Percentiles rank a stretch among this genome's conserved stretches.
phyloP scores from a whole-genome alignment of 371 early-diverging fungal species.

The Rhizomucor pusillus region DNA sequence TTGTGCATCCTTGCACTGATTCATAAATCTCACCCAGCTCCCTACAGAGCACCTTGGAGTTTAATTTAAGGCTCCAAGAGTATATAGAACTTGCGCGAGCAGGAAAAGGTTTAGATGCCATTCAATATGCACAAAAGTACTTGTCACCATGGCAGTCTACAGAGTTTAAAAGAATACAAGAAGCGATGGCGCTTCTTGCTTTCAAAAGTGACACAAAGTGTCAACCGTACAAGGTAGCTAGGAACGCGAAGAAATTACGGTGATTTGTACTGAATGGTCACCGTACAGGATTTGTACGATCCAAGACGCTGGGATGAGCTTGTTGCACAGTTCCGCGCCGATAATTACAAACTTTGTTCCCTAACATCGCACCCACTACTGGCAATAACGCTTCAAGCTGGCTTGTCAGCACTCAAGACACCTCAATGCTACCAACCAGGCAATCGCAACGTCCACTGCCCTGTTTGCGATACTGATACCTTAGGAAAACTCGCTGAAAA shows the following conservation, averaged over 20 bases:
- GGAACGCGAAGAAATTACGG: conserved; percentile 1
- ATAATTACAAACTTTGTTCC: conserved; percentile 81
- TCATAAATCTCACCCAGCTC: not conserved
- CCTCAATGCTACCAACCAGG: conserved; percentile 71
- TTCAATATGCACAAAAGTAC: conserved; percentile 82
- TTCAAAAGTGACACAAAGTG: conserved; percentile 74
- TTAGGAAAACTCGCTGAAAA: conserved; percentile 79
- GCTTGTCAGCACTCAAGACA: conserved; percentile 91
- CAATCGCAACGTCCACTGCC: conserved; percentile 88
- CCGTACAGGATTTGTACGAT: conserved; percentile 69
- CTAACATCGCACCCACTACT: conserved; percentile 83
- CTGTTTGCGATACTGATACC: conserved; percentile 85
- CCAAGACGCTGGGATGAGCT: conserved; percentile 77
- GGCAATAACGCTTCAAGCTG: conserved; percentile 87
- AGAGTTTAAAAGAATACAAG: conserved; percentile 72
- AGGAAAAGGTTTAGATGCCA: conserved; percentile 67
- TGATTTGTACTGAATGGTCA: not conserved
- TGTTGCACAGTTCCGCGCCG: conserved; percentile 74
- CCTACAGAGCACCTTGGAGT: conserved; percentile 86
- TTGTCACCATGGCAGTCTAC: conserved; percentile 72
- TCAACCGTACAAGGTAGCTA: conserved; percentile 28
- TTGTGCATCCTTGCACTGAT: conserved; percentile 1
- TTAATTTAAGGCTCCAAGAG: conserved; percentile 91
- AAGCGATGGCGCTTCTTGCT: conserved; percentile 86
- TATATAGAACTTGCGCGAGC: conserved; percentile 82